phyloP scores from a whole-genome alignment of 495 filamentous ascomycete genomes.

The Cercophora sp. region DNA sequence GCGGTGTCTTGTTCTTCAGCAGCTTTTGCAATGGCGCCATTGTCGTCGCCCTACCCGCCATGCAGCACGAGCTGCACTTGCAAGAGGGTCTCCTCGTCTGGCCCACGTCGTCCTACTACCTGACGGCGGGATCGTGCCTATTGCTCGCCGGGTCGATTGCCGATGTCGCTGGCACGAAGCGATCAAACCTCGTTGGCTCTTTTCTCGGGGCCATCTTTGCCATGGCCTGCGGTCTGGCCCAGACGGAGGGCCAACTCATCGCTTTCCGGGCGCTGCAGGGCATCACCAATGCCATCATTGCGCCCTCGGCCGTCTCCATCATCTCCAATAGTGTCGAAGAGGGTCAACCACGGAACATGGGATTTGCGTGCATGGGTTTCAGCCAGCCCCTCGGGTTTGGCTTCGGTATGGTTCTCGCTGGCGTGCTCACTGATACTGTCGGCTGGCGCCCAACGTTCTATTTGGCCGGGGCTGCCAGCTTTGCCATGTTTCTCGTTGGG shows the following conservation, averaged over 20 bases:
- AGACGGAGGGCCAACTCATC: constrained; percentile 46
- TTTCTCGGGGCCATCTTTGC: constrained; percentile 41
- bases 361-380: constrained; percentile 48
- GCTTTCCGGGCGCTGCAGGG: constrained; percentile 49
- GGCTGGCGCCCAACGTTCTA: constrained; percentile 8
- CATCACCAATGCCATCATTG: constrained; percentile 45
- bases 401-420: constrained; percentile 50
- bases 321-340: constrained; percentile 31
- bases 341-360: constrained; percentile 47
- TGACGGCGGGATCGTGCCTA: constrained; percentile 44
- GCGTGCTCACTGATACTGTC: constrained; percentile 41
- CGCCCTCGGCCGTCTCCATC: constrained; percentile 48
- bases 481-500: neutral
- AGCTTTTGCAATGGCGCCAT: constrained; percentile 42
- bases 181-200: constrained; percentile 41
- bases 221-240: constrained; percentile 42
- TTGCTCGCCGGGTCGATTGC: constrained; percentile 47
- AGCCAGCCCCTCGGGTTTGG: constrained; percentile 52
- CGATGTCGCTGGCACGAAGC: constrained; percentile 47
- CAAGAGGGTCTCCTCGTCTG: constrained; percentile 40
- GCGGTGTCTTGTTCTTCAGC: constrained; percentile 37
- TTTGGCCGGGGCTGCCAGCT: neutral
- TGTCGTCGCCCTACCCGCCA: constrained; percentile 47
- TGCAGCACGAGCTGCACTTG: constrained; percentile 43
- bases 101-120: constrained; percentile 46